These are phyloP conservation scores for Botryotinia narcissicola DNA, from an alignment of 2,329 filamentous ascomycete species.

Conservation along the genomic window DNA sequence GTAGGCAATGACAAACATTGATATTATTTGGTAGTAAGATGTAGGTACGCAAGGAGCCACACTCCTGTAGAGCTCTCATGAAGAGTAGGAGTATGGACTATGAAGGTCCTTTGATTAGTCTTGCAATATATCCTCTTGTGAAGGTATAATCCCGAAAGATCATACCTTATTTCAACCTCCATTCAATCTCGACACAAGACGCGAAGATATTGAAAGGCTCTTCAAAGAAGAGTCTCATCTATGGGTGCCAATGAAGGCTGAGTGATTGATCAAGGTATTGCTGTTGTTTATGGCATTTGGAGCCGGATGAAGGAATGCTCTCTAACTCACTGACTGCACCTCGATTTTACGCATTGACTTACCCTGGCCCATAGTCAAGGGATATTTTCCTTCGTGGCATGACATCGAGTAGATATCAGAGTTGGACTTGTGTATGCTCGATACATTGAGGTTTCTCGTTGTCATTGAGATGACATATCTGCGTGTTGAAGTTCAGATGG, in stretches of 20 bases:
- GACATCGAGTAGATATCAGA: not conserved
- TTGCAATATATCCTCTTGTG: constrained; percentile 46
- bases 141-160: constrained; percentile 38
- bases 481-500: not conserved
- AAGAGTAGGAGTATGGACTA: constrained; percentile 53
- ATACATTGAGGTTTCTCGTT: not conserved
- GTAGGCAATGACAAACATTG: not conserved
- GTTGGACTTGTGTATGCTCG: not conserved
- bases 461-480: not conserved
- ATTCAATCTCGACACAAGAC: constrained; percentile 47
- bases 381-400: not conserved
- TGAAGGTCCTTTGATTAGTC: constrained; percentile 49
- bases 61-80: constrained; percentile 44
- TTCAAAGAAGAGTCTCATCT: constrained; percentile 45
- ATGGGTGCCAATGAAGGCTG: constrained; percentile 40
- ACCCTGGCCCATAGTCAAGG: not conserved
- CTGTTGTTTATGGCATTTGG: constrained; percentile 10
- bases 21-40: constrained; percentile 30
- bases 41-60: constrained; percentile 54
- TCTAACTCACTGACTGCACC: not conserved
- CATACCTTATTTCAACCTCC: constrained; percentile 42
- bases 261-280: constrained; percentile 46
- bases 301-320: not conserved
- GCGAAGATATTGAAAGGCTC: constrained; percentile 45
- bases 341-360: not conserved